Percentiles rank a stretch among this genome's conserved stretches.
Conservation (phyloP, 805 yeast species). For the Lipomyces yamadae region DNA sequence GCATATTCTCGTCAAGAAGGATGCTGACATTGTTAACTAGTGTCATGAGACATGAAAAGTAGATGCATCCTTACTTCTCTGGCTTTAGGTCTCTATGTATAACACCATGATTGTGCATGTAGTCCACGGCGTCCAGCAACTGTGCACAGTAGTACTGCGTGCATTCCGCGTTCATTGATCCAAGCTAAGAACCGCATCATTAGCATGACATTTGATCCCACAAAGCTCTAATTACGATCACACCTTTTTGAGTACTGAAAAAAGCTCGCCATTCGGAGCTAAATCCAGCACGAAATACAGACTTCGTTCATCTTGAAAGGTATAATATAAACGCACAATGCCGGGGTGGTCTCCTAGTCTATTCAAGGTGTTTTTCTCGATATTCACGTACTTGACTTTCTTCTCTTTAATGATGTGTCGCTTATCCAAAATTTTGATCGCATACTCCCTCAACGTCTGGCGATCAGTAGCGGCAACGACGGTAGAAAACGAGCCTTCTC, state of each 20-base stretch:
- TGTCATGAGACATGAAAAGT: background rate
- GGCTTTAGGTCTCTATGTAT: constrained; percentile 96
- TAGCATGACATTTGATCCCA: background rate
- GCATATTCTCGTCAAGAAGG: constrained; percentile 80
- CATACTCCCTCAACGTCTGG: constrained; percentile 75
- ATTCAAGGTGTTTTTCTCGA: constrained; percentile 88
- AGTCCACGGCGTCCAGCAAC: constrained; percentile 85
- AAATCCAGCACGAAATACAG: constrained; percentile 90
- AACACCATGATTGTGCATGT: constrained; percentile 86
- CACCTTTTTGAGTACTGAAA: constrained; percentile 70
- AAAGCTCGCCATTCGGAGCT: constrained; percentile 93
- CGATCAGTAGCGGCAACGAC: constrained; percentile 85
- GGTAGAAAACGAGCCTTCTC: constrained; percentile 95
- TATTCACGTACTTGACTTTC: constrained; percentile 93
- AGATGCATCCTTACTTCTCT: constrained; percentile 56
- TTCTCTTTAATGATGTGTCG: constrained; percentile 92
- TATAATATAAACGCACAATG: constrained; percentile 85
- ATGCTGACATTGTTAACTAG: constrained; percentile 47
- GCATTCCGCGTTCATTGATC: constrained; percentile 75
- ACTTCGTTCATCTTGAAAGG: constrained; percentile 89
- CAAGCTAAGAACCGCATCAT: constrained; percentile 46
- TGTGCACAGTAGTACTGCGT: constrained; percentile 83
- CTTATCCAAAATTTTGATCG: constrained; percentile 89
- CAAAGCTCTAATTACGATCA: background rate
- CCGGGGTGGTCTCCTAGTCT: constrained; percentile 93